These are phyloP conservation scores for Extremus antarcticus DNA, from an alignment of 495 filamentous ascomycete genomes.

Conservation along the genomic window DNA sequence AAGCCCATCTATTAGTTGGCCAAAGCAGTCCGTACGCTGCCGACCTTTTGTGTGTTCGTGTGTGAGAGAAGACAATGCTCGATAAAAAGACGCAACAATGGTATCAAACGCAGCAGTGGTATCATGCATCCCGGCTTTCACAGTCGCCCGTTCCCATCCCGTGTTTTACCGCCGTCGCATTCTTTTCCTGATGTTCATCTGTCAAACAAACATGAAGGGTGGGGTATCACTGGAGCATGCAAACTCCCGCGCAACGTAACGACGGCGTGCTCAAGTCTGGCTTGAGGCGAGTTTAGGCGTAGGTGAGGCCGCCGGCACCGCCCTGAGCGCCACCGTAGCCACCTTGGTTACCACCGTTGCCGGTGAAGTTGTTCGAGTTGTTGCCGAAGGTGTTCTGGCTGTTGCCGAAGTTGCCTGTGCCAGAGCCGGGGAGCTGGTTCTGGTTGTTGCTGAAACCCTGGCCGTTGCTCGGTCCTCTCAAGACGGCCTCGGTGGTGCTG, in stretches of 20 bases:
- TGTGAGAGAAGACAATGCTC: not conserved
- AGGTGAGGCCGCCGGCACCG: no score
- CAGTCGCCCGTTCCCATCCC: not conserved
- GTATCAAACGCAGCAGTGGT: conserved; percentile 17
- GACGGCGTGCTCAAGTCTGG: no score
- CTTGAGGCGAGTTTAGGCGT: no score
- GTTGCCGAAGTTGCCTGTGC: conserved; percentile 5
- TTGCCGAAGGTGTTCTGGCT: conserved; percentile 14
- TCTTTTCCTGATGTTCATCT: not conserved
- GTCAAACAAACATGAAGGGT: no score
- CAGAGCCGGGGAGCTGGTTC: conserved; percentile 8
- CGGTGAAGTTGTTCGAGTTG: conserved; percentile 7
- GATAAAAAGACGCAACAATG: not conserved
- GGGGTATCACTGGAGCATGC: no score
- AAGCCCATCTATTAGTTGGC: not conserved
- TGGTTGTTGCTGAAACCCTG: conserved; percentile 14
- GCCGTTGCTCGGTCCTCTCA: conserved; percentile 22
- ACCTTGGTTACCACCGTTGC: conserved; percentile 6
- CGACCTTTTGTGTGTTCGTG: not conserved
- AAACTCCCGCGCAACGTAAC: no score
- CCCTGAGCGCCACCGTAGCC: no score
- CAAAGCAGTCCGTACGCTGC: not conserved
- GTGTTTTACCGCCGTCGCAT: not conserved
- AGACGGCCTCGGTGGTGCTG: conserved; percentile 31
- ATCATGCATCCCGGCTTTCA: no score